These are phyloP conservation scores for Mucor piriformis DNA, from an alignment of 371 early-diverging fungal genomes.

Conservation along the genomic window DNA sequence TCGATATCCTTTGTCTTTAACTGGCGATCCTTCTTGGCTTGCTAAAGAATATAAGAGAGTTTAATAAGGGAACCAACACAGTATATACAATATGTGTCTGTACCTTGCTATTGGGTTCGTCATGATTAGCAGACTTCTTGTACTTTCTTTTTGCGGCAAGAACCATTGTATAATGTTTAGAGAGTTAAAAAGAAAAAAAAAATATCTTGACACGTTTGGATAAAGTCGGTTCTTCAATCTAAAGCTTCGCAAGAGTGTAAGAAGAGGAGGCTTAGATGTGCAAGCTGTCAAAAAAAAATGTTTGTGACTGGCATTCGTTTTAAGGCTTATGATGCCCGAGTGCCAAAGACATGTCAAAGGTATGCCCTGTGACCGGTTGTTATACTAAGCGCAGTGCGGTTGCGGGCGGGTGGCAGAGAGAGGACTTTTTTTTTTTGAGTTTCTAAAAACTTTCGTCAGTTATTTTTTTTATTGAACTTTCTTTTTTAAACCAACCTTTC, in stretches of 20 bases:
- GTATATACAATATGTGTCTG: no score
- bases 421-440: not conserved
- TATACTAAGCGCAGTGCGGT: no score
- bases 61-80: no score
- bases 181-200: constrained; percentile 1
- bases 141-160: constrained; percentile 30
- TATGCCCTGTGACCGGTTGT: not conserved
- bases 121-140: constrained; percentile 9
- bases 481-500: constrained; percentile 14
- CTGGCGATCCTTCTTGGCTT: constrained; percentile 24
- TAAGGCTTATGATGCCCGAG: constrained; percentile 10
- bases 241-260: not conserved
- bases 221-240: no score
- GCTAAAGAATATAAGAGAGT: constrained; percentile 6
- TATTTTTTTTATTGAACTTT: constrained; percentile 1
- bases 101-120: constrained; percentile 13
- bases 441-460: not conserved
- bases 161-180: constrained; percentile 11
- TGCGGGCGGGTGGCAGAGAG: no score
- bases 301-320: constrained; percentile 11
- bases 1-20: not conserved
- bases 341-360: not conserved
- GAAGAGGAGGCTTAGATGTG: constrained; percentile 16
- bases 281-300: constrained; percentile 10
- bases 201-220: constrained; percentile 3